Conservation (phyloP, 176 grass and related monocot species). For the Dendrocalamus sinicus region DNA sequence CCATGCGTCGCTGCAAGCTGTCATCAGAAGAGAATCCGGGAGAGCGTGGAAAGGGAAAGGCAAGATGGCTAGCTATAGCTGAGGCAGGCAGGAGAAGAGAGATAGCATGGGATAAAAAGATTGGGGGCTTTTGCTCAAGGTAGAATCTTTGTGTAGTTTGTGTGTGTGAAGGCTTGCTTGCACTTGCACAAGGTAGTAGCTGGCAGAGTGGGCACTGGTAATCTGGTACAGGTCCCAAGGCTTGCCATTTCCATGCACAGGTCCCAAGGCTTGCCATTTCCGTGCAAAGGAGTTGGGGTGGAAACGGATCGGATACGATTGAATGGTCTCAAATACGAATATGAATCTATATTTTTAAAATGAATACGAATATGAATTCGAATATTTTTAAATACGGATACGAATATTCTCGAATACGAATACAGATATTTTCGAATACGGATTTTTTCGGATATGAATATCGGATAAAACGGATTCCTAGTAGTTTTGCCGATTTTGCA, state of each 20-base stretch:
- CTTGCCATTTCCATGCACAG: slow-evolving; percentile 29
- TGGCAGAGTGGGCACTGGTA: slow-evolving; percentile 16
- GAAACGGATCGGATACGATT: too few species aligned
- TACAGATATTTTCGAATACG: too few species aligned
- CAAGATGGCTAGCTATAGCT: neutral
- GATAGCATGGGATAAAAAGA: slow-evolving; percentile 46
- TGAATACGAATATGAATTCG: too few species aligned
- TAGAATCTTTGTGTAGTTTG: neutral
- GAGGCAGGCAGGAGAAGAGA: neutral
- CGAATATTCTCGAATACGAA: too few species aligned
- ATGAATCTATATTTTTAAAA: too few species aligned
- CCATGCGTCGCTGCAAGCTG: slow-evolving; percentile 42
- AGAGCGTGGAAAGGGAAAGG: slow-evolving; percentile 23
- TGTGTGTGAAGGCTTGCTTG: too few species aligned
- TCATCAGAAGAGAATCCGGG: slow-evolving; percentile 36
- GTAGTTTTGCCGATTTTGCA: too few species aligned
- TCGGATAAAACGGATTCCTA: too few species aligned
- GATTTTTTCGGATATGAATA: too few species aligned
- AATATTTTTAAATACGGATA: too few species aligned
- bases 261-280: slow-evolving; percentile 6
- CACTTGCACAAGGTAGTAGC: neutral
- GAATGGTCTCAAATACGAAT: too few species aligned
- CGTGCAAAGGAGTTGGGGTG: neutral
- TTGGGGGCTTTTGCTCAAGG: slow-evolving; percentile 39
- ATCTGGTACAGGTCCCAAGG: neutral